Evolutionary conservation across 768 basidiomycete genomes (phyloP).

Genomic region (Amanita jacksonii): DNA sequence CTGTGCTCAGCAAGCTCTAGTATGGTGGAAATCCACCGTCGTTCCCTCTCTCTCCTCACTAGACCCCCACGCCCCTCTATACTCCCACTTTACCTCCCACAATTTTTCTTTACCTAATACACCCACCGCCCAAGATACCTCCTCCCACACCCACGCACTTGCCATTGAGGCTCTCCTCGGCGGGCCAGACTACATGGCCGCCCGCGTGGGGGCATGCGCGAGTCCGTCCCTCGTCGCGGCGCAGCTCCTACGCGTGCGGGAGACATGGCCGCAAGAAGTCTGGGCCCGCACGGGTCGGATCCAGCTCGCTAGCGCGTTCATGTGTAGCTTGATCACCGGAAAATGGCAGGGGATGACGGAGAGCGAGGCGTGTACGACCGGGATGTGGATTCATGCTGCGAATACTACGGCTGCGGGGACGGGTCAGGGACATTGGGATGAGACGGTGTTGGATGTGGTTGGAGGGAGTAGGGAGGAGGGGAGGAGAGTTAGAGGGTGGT

Average conservation of each 20-base stretch:
- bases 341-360: constrained; percentile 66
- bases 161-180: constrained; percentile 69
- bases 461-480: constrained; percentile 71
- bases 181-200: constrained; percentile 68
- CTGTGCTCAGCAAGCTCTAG: constrained; percentile 72
- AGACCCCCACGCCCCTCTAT: constrained; percentile 60
- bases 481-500: constrained; percentile 61
- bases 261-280: constrained; percentile 66
- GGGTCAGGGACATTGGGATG: constrained; percentile 64
- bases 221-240: constrained; percentile 64
- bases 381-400: constrained; percentile 64
- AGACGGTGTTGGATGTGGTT: constrained; percentile 66
- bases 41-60: constrained; percentile 64
- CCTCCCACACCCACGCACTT: constrained; percentile 72
- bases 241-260: constrained; percentile 67
- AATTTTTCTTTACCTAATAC: constrained; percentile 67
- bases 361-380: constrained; percentile 69
- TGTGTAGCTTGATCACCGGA: constrained; percentile 63
- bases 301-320: constrained; percentile 68
- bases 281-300: constrained; percentile 73
- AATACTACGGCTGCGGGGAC: constrained; percentile 17
- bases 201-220: constrained; percentile 65
- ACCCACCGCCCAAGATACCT: constrained; percentile 71
- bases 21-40: constrained; percentile 82
- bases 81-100: constrained; percentile 57